Conservation (phyloP, 2,329 filamentous ascomycete species). For the Neopestalotiopsis rosae region DNA sequence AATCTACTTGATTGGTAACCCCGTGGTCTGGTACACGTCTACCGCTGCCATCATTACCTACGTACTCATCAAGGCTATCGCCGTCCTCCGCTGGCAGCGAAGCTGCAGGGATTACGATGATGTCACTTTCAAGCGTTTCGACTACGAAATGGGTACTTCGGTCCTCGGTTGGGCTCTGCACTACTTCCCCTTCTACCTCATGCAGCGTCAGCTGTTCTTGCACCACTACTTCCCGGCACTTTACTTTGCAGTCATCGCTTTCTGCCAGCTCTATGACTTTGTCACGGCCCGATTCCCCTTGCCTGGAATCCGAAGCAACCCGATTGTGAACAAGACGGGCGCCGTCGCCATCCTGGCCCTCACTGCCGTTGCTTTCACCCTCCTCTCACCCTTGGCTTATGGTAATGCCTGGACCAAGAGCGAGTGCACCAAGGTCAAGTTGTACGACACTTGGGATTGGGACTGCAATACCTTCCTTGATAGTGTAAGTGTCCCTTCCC, state of each 20-base stretch:
- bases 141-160: constrained; percentile 91
- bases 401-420: constrained; percentile 92
- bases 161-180: constrained; percentile 96
- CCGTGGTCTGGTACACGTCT: constrained; percentile 91
- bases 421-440: constrained; percentile 85
- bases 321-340: constrained; percentile 75
- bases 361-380: constrained; percentile 75
- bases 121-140: constrained; percentile 90
- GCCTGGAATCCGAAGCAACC: constrained; percentile 71
- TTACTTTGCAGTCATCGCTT: constrained; percentile 89
- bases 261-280: constrained; percentile 92
- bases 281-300: constrained; percentile 73
- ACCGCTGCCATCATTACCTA: constrained; percentile 80
- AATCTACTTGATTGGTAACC: constrained; percentile 95
- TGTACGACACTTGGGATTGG: constrained; percentile 93
- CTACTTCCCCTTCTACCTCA: constrained; percentile 98
- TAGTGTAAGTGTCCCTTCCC: constrained; percentile 70
- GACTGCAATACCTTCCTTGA: constrained; percentile 94
- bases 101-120: constrained; percentile 86
- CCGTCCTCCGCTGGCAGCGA: constrained; percentile 92
- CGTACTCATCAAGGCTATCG: constrained; percentile 82
- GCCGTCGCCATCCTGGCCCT: constrained; percentile 76
- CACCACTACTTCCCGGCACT: constrained; percentile 98
- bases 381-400: constrained; percentile 91
- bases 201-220: constrained; percentile 97